Evolutionary conservation across 225 moss, liverwort and hornwort species (phyloP).

Genomic region (Sphagnum tenellum): DNA sequence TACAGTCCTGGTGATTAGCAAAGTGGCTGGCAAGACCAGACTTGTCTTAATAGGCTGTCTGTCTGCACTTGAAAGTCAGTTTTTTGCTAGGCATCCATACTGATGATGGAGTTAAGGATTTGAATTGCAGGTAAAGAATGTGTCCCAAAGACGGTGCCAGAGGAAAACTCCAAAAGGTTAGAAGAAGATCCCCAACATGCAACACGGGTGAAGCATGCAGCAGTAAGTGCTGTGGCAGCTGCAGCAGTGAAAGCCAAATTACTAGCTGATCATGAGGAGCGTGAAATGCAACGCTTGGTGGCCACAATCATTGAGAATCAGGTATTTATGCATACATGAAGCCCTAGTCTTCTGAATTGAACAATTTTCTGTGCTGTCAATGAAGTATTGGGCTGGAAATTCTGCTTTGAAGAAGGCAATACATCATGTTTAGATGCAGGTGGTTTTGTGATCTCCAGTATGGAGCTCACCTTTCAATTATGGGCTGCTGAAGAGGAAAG

Average conservation of each 20-base stretch:
- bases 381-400: background rate
- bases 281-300: constrained; percentile 85
- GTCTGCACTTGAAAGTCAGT: no score
- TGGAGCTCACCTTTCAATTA: background rate
- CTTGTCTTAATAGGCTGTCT: background rate
- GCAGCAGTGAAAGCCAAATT: constrained; percentile 95
- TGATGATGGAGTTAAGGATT: background rate
- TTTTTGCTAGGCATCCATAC: no score
- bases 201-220: constrained; percentile 68
- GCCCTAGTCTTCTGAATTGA: no score
- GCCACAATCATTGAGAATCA: constrained; percentile 75
- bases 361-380: no score
- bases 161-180: constrained; percentile 1
- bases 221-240: constrained; percentile 78
- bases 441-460: background rate
- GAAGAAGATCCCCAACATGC: constrained; percentile 48
- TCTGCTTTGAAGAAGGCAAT: background rate
- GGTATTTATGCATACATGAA: constrained; percentile 24
- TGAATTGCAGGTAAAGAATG: constrained; percentile 44
- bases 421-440: background rate
- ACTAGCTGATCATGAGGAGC: constrained; percentile 94
- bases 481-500: background rate
- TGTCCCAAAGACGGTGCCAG: constrained; percentile 10
- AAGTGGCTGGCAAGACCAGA: background rate
- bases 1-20: no score